Evolutionary conservation across 2,329 filamentous ascomycete genomes (phyloP).

Genomic region (Zelopaecilomyces penicillatus): DNA sequence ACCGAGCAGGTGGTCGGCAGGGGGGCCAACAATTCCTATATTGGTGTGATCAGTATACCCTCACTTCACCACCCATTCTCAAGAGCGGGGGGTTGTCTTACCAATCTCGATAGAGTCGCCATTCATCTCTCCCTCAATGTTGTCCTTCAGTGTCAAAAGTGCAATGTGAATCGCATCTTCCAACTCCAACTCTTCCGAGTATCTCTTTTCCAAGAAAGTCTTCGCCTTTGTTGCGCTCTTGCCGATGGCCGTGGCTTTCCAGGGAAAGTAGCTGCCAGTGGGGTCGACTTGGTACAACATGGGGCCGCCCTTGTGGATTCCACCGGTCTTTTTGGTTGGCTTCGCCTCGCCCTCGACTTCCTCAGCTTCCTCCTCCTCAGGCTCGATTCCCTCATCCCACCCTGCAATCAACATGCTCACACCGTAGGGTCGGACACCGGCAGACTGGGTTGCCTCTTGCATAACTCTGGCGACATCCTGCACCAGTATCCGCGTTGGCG

Average conservation of each 20-base stretch:
- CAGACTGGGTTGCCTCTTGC: conserved; percentile 97
- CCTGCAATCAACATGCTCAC: conserved; percentile 92
- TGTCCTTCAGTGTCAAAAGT: conserved; percentile 94
- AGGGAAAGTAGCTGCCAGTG: conserved; percentile 97
- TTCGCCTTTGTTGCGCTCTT: conserved; percentile 98
- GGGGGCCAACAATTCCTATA: conserved; percentile 85
- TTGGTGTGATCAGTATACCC: neutral
- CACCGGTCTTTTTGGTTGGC: conserved; percentile 78
- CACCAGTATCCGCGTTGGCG: conserved; percentile 97
- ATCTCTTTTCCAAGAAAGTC: conserved; percentile 98
- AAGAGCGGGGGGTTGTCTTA: conserved; percentile 32
- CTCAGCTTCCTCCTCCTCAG: conserved; percentile 60
- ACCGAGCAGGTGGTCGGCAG: conserved; percentile 85
- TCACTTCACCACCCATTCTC: too few species aligned
- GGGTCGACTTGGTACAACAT: conserved; percentile 98
- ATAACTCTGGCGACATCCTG: conserved; percentile 97
- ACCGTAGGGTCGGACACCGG: conserved; percentile 93
- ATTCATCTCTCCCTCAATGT: conserved; percentile 98
- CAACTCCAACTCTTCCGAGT: conserved; percentile 91
- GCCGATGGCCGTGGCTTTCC: conserved; percentile 98
- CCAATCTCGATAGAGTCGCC: conserved; percentile 97
- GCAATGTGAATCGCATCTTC: conserved; percentile 99
- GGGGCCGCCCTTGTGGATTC: conserved; percentile 89
- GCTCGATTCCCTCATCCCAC: conserved; percentile 95
- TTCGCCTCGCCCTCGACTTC: conserved; percentile 59